Percentiles rank a stretch among this genome's conserved stretches.
phyloP scores from a whole-genome alignment of 805 yeast genomes.

The Priceomyces melissophilus region DNA sequence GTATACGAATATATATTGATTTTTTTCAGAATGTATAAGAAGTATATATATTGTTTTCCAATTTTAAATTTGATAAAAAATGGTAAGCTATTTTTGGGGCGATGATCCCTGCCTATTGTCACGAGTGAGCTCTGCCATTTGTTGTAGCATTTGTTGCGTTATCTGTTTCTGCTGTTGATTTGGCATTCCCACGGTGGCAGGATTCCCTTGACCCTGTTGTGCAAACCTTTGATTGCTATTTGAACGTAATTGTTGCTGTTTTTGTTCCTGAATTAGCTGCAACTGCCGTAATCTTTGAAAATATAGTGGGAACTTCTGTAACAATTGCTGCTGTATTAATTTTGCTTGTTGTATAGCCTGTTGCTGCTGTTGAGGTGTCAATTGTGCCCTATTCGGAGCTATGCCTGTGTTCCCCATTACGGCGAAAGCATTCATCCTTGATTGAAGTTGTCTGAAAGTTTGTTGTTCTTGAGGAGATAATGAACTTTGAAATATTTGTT shows the following conservation, averaged over 20 bases:
- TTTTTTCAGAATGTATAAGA: too few species aligned
- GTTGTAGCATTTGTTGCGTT: slow-evolving; percentile 16
- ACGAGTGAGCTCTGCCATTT: slow-evolving; percentile 6
- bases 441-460: slow-evolving; percentile 37
- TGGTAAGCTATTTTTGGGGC: too few species aligned
- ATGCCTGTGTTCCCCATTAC: slow-evolving; percentile 42
- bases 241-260: slow-evolving; percentile 12
- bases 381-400: slow-evolving; percentile 40
- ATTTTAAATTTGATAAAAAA: too few species aligned
- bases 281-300: slow-evolving; percentile 36
- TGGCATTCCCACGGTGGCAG: slow-evolving; percentile 8
- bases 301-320: slow-evolving; percentile 35
- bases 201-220: slow-evolving; percentile 1
- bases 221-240: not conserved
- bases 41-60: too few species aligned
- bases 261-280: slow-evolving; percentile 28
- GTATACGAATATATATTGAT: too few species aligned
- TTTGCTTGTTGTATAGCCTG: slow-evolving; percentile 43
- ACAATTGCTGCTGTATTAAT: slow-evolving; percentile 31
- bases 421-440: slow-evolving; percentile 36
- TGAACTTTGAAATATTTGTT: slow-evolving; percentile 42
- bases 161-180: slow-evolving; percentile 14
- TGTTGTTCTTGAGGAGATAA: slow-evolving; percentile 42
- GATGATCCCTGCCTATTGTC: too few species aligned
- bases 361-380: slow-evolving; percentile 43